Conservation (phyloP, 805 yeast species). For the Ogataea chonburiensis region DNA sequence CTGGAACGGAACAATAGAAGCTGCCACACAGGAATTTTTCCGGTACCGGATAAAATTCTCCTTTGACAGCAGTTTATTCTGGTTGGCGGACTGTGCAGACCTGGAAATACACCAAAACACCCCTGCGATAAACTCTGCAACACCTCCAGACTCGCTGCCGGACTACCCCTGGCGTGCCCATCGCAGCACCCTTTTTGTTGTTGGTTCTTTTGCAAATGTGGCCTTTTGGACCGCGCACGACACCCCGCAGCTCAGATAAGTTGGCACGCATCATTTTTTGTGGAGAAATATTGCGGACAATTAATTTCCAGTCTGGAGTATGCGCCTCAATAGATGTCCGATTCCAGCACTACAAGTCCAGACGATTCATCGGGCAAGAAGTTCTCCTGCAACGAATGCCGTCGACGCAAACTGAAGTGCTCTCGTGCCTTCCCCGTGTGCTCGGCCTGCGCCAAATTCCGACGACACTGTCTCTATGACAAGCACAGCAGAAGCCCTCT, state of each 20-base stretch:
- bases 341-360: slow-evolving; percentile 1
- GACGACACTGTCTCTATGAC: slow-evolving; percentile 18
- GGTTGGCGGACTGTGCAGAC: no score
- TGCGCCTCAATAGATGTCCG: slow-evolving; percentile 1
- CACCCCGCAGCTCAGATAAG: not conserved
- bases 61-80: no score
- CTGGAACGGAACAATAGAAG: not conserved
- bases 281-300: not conserved
- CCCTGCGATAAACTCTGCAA: no score
- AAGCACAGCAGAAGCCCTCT: slow-evolving; percentile 15
- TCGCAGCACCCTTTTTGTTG: no score
- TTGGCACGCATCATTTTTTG: slow-evolving; percentile 1
- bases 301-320: not conserved
- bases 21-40: not conserved
- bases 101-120: no score
- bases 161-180: no score
- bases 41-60: no score
- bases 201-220: no score
- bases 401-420: slow-evolving; percentile 16
- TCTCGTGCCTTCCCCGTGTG: slow-evolving; percentile 19
- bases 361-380: not conserved
- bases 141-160: no score
- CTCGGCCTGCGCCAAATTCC: slow-evolving; percentile 12
- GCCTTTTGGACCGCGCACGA: slow-evolving; percentile 1
- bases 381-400: slow-evolving; percentile 20